Conservation (phyloP, 768 basidiomycete species). For the Lyophyllum decastes region DNA sequence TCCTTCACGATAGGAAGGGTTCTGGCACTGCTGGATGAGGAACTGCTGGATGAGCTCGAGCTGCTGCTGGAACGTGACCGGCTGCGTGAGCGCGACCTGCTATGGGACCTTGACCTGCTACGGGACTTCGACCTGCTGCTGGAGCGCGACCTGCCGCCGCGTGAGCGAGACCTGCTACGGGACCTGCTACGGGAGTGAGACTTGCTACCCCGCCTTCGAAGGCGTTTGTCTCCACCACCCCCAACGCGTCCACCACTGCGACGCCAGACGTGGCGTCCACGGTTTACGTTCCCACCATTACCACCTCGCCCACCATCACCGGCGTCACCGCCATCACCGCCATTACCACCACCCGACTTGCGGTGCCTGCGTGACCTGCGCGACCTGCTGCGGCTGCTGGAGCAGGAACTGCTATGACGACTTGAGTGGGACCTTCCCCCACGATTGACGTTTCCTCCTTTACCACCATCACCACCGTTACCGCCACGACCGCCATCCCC, state of each 20-base stretch:
- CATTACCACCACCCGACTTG: background rate
- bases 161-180: background rate
- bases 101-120: background rate
- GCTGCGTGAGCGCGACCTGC: background rate
- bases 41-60: no score
- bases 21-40: no score
- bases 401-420: background rate
- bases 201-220: no score
- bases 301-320: background rate
- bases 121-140: background rate
- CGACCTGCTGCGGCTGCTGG: background rate
- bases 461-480: background rate
- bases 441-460: background rate
- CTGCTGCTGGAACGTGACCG: no score
- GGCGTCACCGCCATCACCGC: background rate
- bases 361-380: background rate
- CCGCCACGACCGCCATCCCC: slow-evolving; percentile 2
- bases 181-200: background rate
- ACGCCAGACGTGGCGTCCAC: background rate
- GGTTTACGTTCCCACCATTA: background rate
- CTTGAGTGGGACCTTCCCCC: background rate
- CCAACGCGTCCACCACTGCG: background rate
- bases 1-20: no score
- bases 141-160: no score
- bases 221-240: background rate